Evolutionary conservation across 352 stramenopile species (phyloP).

Genomic region (Pythium monospermum): DNA sequence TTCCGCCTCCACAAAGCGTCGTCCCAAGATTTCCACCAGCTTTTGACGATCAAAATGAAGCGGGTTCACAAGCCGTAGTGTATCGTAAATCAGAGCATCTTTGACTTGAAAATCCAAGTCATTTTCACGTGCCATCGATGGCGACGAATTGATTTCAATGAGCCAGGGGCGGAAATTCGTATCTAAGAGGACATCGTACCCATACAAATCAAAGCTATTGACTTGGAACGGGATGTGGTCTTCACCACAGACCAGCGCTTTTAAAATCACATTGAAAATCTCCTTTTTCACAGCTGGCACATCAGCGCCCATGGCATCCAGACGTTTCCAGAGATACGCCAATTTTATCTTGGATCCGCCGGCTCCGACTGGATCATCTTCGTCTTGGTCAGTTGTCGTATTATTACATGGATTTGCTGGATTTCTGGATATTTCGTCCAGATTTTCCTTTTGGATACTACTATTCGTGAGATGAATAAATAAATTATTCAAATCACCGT

Average conservation of each 20-base stretch:
- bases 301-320: slow-evolving; percentile 65
- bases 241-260: slow-evolving; percentile 83
- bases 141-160: slow-evolving; percentile 95
- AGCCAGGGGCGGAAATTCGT: slow-evolving; percentile 88
- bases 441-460: slow-evolving; percentile 89
- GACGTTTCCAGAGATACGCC: slow-evolving; percentile 64
- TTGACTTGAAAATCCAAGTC: slow-evolving; percentile 88
- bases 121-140: slow-evolving; percentile 88
- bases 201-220: slow-evolving; percentile 93
- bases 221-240: slow-evolving; percentile 86
- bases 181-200: slow-evolving; percentile 95
- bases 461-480: slow-evolving; percentile 95
- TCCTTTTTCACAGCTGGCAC: slow-evolving; percentile 55
- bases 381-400: slow-evolving; percentile 21
- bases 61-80: slow-evolving; percentile 79
- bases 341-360: slow-evolving; percentile 82
- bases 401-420: slow-evolving; percentile 38
- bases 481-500: slow-evolving; percentile 66
- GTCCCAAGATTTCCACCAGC: slow-evolving; percentile 59
- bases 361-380: too few relatives aligned
- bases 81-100: slow-evolving; percentile 85
- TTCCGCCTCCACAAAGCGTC: slow-evolving; percentile 53
- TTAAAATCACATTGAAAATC: slow-evolving; percentile 80
- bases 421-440: slow-evolving; percentile 43
- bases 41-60: slow-evolving; percentile 72